Base-by-base conservation (phyloP, 805 yeast genomes). In the Huiozyma naganishii region DNA sequence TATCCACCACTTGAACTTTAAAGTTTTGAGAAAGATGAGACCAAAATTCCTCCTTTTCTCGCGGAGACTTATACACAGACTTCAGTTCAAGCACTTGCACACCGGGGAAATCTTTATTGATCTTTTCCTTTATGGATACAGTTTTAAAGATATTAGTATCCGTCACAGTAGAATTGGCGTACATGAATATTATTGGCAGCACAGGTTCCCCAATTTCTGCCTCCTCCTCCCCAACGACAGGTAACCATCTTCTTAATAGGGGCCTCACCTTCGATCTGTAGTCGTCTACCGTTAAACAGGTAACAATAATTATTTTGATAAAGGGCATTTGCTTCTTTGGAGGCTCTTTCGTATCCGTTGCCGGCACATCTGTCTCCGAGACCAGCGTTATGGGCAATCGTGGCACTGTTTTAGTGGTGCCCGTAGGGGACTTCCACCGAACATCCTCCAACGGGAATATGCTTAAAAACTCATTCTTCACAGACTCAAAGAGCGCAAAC, bases 201-300 rank as follows among this genome's bases (percentile, higher is more conserved):
- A 38, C 40, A 10, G 33, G 44, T 30, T 30, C 11, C 11, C 11
- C 12, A 27, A 8, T n/a, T 6, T 29, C 6, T 3, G 37, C 29
- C 7, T 32, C 27, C 29, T 39, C 42, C 12, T 39, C 36, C n/a
- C n/a, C 36, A 9, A 11, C 35, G 7, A 48, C 47, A 6, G 66
- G 60, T 11, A 84, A 66, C 97, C 98, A 92, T 51, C 83, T 92
- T 40, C 71, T 73, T 23, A 89, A 76, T 50, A 87, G 66, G 1
- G 95, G 95, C 35, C 98, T 73, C 0, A 83, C 87, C 53, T 81
- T 84, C 0, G 82, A 61, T 47, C 94, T 69, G 60, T 90, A 90
- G 1, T 76, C 76, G 11, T 90, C 97, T 13, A 82, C 59, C 37
- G 74, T 76, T 5, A 76, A 78, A 47, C 81, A 75, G 44, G 73